Conservation (phyloP, 2,329 filamentous ascomycete species). For the Aspergillus tubingensis region DNA sequence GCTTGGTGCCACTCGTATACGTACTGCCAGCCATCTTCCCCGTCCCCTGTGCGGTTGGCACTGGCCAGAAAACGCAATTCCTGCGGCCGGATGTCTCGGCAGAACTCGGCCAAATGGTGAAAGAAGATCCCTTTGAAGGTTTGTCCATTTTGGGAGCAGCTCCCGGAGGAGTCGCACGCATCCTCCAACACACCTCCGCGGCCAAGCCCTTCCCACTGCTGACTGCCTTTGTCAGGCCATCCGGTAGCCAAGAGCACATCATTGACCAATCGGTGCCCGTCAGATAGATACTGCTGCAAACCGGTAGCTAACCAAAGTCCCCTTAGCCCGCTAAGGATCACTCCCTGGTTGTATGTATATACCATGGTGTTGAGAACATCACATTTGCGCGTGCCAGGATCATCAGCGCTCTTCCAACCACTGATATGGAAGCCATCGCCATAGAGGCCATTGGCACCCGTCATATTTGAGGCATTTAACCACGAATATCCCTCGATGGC, state of each 20-base stretch:
- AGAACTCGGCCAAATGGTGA: slow-evolving; percentile 81
- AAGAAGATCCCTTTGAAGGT: slow-evolving; percentile 97
- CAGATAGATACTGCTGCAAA: slow-evolving; percentile 68
- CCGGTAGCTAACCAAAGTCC: slow-evolving; percentile 79
- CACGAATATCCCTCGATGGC: slow-evolving; percentile 79
- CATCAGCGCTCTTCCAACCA: slow-evolving; percentile 58
- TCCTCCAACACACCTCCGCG: slow-evolving; percentile 82
- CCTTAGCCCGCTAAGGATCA: slow-evolving; percentile 77
- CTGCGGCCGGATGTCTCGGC: slow-evolving; percentile 61
- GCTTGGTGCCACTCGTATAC: slow-evolving; percentile 55
- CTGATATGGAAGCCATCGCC: slow-evolving; percentile 87
- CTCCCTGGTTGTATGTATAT: slow-evolving; percentile 95
- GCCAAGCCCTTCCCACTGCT: slow-evolving; percentile 73
- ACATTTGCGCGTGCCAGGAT: slow-evolving; percentile 69
- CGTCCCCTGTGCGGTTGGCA: slow-evolving; percentile 24
- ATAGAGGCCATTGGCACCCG: slow-evolving; percentile 71
- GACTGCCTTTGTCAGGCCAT: slow-evolving; percentile 54
- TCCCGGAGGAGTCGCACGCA: slow-evolving; percentile 70
- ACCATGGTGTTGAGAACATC: slow-evolving; percentile 84
- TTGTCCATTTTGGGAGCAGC: slow-evolving; percentile 80
- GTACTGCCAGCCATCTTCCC: slow-evolving; percentile 47
- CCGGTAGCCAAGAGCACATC: slow-evolving; percentile 77
- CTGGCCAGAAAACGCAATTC: slow-evolving; percentile 49
- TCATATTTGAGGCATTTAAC: slow-evolving; percentile 80
- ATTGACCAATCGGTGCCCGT: slow-evolving; percentile 76